Base-by-base conservation (phyloP, 108 stramenopile genomes). In the Cyclotella choctawhatcheeana region DNA sequence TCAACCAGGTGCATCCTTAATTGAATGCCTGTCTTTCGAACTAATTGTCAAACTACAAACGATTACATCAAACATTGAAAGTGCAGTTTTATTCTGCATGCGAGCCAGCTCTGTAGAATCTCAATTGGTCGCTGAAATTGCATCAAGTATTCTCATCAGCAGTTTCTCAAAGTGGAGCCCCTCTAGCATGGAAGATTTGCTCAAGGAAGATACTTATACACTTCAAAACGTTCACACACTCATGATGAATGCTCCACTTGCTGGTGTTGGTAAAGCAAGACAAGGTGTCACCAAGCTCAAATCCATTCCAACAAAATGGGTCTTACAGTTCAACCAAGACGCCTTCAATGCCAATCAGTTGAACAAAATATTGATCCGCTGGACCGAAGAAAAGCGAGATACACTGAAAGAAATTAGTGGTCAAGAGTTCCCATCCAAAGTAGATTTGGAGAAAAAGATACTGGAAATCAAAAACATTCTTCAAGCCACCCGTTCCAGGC, bases 111-210 rank as follows among this genome's bases (percentile, higher is more conserved):
- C 44, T 8, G 18, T 12, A 1, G 26, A 24, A 4, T 44, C 55
- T 16, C 30, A 27, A 31, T 44, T 58, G 32, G 44, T 40, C 13
- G 16, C 43, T 22, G 44, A 69, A 8, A 56, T 69, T 26, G 68
- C 35, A 3, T 47, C 43, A 31, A 20, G 31, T 3, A 45, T 69
- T 24, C 12, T 69, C 18, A 17, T 58, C 24, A 16, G 32, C 37
- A 69, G 68, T 20, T 44, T 69, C 21, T 44, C 13, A 27, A 58
- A 31, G 18, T 69, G 68, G 68, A 22, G 25, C 44, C 68, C 68
- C 18, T 58, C 43, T 25, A 26, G 6, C 18, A 24, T 69, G 13
- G 55, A 31, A 24, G 55, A 58, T 16, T 31, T 69, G 44, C 68
- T 69, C 10, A 20, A 27, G 13, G n/a, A 35, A 4, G 44, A 58